These are phyloP conservation scores for Fusarium domesticum DNA, from an alignment of 2,329 filamentous ascomycete species.

Conservation along the genomic window DNA sequence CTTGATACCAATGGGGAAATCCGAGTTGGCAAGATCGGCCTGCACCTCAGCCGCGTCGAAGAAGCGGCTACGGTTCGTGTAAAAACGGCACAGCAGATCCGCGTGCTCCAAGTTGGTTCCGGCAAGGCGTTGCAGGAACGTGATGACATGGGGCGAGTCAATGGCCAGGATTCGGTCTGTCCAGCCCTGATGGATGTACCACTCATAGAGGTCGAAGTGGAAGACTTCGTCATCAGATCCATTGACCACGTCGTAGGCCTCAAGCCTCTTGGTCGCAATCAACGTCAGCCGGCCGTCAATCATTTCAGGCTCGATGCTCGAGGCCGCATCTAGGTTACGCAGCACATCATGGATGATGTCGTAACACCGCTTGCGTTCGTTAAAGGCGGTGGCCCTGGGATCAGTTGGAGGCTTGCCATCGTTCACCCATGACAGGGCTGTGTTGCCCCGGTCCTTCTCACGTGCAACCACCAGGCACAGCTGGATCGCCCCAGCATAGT, in stretches of 20 bases:
- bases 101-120: slow-evolving; percentile 71
- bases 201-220: slow-evolving; percentile 94
- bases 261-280: slow-evolving; percentile 72
- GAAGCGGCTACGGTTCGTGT: slow-evolving; percentile 78
- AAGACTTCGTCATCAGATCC: slow-evolving; percentile 89
- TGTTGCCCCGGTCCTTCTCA: slow-evolving; percentile 83
- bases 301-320: slow-evolving; percentile 64
- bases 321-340: slow-evolving; percentile 69
- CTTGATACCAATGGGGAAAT: slow-evolving; percentile 75
- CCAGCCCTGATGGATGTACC: slow-evolving; percentile 86
- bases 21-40: slow-evolving; percentile 76
- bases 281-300: slow-evolving; percentile 76
- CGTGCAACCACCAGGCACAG: slow-evolving; percentile 79
- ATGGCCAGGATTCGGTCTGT: slow-evolving; percentile 82
- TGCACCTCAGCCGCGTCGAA: slow-evolving; percentile 88
- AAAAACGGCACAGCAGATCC: slow-evolving; percentile 90
- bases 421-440: slow-evolving; percentile 80
- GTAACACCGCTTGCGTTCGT: slow-evolving; percentile 75
- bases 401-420: slow-evolving; percentile 75
- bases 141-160: slow-evolving; percentile 79
- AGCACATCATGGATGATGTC: slow-evolving; percentile 83
- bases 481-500: slow-evolving; percentile 91
- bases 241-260: slow-evolving; percentile 90
- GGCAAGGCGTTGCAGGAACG: slow-evolving; percentile 78
- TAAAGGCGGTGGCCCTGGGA: slow-evolving; percentile 63